phyloP scores from a whole-genome alignment of 805 yeast genomes.

The Sugiyamaella floridensis region DNA sequence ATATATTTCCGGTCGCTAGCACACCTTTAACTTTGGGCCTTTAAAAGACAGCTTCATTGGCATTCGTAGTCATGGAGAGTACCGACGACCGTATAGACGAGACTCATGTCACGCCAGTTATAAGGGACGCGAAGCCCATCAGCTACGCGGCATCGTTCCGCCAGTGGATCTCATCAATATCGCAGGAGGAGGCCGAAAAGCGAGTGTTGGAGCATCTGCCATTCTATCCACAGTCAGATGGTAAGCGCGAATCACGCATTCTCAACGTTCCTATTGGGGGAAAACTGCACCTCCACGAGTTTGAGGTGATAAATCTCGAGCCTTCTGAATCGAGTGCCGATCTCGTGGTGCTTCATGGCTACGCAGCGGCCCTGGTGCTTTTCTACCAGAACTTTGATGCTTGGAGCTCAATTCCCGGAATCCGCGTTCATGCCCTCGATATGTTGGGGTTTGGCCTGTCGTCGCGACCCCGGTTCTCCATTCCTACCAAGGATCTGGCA shows the following conservation, averaged over 20 bases:
- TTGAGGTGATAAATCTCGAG: slow-evolving; percentile 39
- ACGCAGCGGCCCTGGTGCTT: slow-evolving; percentile 85
- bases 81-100: not conserved
- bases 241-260: slow-evolving; percentile 30
- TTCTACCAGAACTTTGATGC: slow-evolving; percentile 63
- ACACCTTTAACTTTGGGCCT: too few species aligned
- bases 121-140: not conserved
- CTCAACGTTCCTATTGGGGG: slow-evolving; percentile 45
- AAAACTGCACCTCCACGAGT: slow-evolving; percentile 62
- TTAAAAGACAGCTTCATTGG: too few species aligned
- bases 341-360: slow-evolving; percentile 80
- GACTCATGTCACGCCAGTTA: not conserved
- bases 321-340: slow-evolving; percentile 21
- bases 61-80: not conserved
- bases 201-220: slow-evolving; percentile 53
- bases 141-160: slow-evolving; percentile 28
- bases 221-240: slow-evolving; percentile 33
- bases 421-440: slow-evolving; percentile 83
- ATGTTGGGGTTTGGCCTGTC: slow-evolving; percentile 87
- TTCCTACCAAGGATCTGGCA: slow-evolving; percentile 23
- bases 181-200: slow-evolving; percentile 36
- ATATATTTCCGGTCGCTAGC: too few species aligned
- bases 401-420: slow-evolving; percentile 35
- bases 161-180: slow-evolving; percentile 38
- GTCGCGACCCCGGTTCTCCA: slow-evolving; percentile 53